Percentiles rank a stretch among this genome's conserved stretches.
These are phyloP conservation scores for Metschnikowia amazonensis DNA, from an alignment of 805 yeast species.

Conservation along the genomic window DNA sequence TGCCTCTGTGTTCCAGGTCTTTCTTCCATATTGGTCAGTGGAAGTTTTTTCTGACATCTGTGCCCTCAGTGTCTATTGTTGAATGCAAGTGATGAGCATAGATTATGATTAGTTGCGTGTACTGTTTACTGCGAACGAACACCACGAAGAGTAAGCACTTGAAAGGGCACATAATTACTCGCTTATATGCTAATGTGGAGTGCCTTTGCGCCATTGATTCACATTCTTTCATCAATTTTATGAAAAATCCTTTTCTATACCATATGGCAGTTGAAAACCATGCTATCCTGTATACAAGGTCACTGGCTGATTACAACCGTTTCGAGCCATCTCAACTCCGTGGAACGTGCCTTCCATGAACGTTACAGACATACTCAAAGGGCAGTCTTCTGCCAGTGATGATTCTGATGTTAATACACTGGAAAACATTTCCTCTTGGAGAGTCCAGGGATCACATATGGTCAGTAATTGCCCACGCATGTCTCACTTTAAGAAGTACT, in stretches of 20 bases:
- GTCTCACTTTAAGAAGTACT: slow-evolving; percentile 2
- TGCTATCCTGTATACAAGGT: neutral
- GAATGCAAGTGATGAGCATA: neutral
- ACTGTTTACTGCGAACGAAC: neutral
- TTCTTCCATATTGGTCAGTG: slow-evolving; percentile 54
- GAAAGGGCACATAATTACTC: no score
- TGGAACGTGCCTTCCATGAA: neutral
- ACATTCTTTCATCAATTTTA: neutral
- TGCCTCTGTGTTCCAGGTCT: slow-evolving; percentile 69
- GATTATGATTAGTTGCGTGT: neutral
- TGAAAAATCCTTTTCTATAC: neutral
- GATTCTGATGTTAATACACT: neutral
- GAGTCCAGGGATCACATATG: slow-evolving; percentile 39
- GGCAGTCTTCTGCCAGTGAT: neutral
- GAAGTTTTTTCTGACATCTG: slow-evolving; percentile 23
- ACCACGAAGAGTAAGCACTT: neutral
- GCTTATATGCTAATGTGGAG: no score
- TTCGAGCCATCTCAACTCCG: neutral
- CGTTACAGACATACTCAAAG: slow-evolving; percentile 2
- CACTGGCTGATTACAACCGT: neutral
- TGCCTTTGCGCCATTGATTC: neutral
- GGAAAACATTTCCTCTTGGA: slow-evolving; percentile 22
- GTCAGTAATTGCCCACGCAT: slow-evolving; percentile 39
- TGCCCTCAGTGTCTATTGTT: neutral
- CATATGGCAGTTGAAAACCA: no score